Conservation (phyloP, 495 filamentous ascomycete species). For the Mycothermus thermophilus region DNA sequence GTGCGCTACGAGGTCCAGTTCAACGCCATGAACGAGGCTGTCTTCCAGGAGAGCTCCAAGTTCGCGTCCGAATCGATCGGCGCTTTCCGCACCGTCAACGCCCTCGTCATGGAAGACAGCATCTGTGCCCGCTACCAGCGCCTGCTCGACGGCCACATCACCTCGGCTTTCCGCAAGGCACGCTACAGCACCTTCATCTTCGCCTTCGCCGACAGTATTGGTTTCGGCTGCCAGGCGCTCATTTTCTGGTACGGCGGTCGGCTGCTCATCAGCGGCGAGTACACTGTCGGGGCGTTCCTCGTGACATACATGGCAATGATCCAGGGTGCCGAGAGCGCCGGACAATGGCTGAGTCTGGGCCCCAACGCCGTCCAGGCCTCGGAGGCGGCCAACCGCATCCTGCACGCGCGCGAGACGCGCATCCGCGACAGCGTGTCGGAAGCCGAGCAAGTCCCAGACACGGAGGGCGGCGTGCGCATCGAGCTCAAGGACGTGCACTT, state of each 20-base stretch:
- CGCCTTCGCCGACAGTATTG: constrained; percentile 30
- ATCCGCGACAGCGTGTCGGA: constrained; percentile 11
- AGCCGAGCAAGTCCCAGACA: constrained; percentile 19
- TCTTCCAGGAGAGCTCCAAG: constrained; percentile 44
- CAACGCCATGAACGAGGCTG: constrained; percentile 39
- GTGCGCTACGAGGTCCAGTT: constrained; percentile 43
- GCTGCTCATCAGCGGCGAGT: constrained; percentile 26
- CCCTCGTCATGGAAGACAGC: constrained; percentile 40
- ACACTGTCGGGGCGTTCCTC: constrained; percentile 25
- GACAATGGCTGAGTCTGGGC: constrained; percentile 34
- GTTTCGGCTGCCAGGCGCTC: constrained; percentile 32
- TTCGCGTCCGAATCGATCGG: constrained; percentile 48
- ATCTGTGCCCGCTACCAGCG: constrained; percentile 33
- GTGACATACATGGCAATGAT: constrained; percentile 37
- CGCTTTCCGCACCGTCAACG: constrained; percentile 45
- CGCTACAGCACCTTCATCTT: constrained; percentile 31
- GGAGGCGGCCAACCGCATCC: constrained; percentile 32
- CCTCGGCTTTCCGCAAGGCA: constrained; percentile 29
- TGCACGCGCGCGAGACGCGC: constrained; percentile 25
- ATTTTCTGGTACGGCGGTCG: constrained; percentile 38
- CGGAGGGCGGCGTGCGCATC: constrained; percentile 36
- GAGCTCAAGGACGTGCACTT: constrained; percentile 45
- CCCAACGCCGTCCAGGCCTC: constrained; percentile 36
- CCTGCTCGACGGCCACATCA: constrained; percentile 27
- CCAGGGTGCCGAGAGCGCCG: constrained; percentile 32